These are phyloP conservation scores for Citrus cavaleriei DNA, from an alignment of 345 rosid species.

Conservation along the genomic window DNA sequence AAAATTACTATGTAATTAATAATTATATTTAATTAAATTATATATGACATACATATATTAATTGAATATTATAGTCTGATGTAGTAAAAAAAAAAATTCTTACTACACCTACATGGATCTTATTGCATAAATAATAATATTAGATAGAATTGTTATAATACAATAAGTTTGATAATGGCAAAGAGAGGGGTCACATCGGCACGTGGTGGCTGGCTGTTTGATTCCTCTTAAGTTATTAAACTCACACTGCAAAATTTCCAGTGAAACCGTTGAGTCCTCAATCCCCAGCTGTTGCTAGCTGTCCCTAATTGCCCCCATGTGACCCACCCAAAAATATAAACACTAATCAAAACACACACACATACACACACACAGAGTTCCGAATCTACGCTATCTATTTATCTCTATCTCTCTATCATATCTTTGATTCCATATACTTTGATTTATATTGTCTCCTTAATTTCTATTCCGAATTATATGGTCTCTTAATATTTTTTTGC, in stretches of 20 bases:
- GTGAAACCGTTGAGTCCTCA: constrained; percentile 15
- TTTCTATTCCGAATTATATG: background rate
- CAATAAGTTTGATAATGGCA: background rate
- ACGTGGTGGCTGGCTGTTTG: constrained; percentile 37
- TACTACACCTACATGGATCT: too few species aligned
- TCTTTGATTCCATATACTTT: background rate
- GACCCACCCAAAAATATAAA: constrained; percentile 23
- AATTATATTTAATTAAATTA: too few species aligned
- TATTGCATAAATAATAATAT: background rate
- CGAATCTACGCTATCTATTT: background rate
- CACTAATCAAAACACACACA: background rate
- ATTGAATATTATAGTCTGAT: too few species aligned
- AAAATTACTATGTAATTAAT: too few species aligned
- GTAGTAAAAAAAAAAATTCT: too few species aligned
- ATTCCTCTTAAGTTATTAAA: constrained; percentile 27
- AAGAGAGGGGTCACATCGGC: constrained; percentile 40
- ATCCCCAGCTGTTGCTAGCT: constrained; percentile 62
- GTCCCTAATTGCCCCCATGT: constrained; percentile 46
- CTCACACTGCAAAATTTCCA: constrained; percentile 20
- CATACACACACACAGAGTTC: background rate
- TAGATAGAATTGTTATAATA: background rate
- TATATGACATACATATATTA: too few species aligned
- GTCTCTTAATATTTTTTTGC: background rate
- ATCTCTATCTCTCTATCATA: background rate
- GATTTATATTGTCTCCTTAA: background rate